Base-by-base conservation (phyloP, 345 rosid genomes). In the Lagerstroemia speciosa region DNA sequence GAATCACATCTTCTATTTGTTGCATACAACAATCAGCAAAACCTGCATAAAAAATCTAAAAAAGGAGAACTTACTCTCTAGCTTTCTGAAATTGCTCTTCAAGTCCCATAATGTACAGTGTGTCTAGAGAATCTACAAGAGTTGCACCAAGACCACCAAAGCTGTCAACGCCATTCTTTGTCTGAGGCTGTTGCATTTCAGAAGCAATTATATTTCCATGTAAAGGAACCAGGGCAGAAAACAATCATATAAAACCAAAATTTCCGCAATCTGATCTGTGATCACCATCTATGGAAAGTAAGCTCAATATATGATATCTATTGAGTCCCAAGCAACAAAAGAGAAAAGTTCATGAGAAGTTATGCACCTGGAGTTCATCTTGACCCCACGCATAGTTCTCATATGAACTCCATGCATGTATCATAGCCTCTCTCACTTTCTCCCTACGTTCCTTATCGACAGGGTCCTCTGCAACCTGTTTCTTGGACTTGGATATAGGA, bases 131-230 rank as follows among this genome's bases (percentile, higher is more conserved):
- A 76, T 89, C 94, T 71, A 94, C 58, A 60, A 94, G 79, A 60
- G 99, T 89, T 77, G 96, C 99, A 74, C 99, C 99, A 63, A 95
- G 97, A 40, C 98, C 97, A 76, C 99, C 99, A 78, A 95, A 95
- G 86, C 94, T 92, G 76, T 95, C 80, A 71, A 86, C 79, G 48
- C 98, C 99, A 82, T 81, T 83, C 87, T 80, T 87, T 46, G 97
- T 69, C 62, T 87, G 97, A 24, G 98, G 99, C 98, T 92, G 84
- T 53, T 45, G n/a, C 55, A 45, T 27, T 55, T 26, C 33, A 30
- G 34, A 27, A 41, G 34, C 33, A 22, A 48, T 10, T 57, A 53
- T 3, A 53, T 57, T 27, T 1, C 12, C 62, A 30, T 5, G 63
- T 12, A 58, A 58, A 27, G 63, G 19, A 26, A 6, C 7, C 24